phyloP scores from a whole-genome alignment of 2,329 filamentous ascomycete genomes.

The Zymoseptoria crescenta region DNA sequence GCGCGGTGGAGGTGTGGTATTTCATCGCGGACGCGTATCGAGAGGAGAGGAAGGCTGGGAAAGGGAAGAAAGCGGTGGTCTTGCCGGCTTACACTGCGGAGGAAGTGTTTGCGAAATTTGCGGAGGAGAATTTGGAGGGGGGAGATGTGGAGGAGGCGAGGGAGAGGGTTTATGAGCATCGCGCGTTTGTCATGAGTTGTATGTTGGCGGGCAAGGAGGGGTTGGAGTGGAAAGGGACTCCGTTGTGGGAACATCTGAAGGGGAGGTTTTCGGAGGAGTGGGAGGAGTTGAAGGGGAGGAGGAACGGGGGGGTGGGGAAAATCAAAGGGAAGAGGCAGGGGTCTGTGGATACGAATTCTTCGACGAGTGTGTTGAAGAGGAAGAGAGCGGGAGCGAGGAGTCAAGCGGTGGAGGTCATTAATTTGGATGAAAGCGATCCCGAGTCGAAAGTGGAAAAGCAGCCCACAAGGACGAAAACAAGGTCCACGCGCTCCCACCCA shows the following conservation, averaged over 20 bases:
- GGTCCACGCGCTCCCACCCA: conserved; percentile 1
- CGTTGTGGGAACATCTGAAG: conserved; percentile 36
- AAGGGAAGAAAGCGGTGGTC: conserved; percentile 28
- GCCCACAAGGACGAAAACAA: conserved; percentile 1
- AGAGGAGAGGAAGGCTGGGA: conserved; percentile 23
- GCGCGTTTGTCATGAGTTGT: conserved; percentile 38
- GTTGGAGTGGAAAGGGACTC: conserved; percentile 37
- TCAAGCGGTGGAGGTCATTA: conserved; percentile 12
- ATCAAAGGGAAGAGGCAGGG: conserved; percentile 9
- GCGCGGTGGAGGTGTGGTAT: conserved; percentile 59
- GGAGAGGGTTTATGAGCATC: conserved; percentile 24
- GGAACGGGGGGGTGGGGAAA: conserved; percentile 6
- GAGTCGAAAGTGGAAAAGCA: conserved; percentile 3
- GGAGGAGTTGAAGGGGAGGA: conserved; percentile 7
- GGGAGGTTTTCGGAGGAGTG: conserved; percentile 28
- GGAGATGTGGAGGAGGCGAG: conserved; percentile 20
- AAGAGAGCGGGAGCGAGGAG: conserved; percentile 15
- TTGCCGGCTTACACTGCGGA: conserved; percentile 28
- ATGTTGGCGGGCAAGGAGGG: conserved; percentile 40
- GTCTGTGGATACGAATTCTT: conserved; percentile 14
- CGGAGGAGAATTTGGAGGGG: conserved; percentile 13
- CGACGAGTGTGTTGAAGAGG: conserved; percentile 16
- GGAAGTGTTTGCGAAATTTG: conserved; percentile 34
- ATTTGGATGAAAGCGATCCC: conserved; percentile 8
- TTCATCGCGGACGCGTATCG: conserved; percentile 51